Evolutionary conservation across 331 rosid genomes (phyloP).

Genomic region (Erythrophleum ivorense): DNA sequence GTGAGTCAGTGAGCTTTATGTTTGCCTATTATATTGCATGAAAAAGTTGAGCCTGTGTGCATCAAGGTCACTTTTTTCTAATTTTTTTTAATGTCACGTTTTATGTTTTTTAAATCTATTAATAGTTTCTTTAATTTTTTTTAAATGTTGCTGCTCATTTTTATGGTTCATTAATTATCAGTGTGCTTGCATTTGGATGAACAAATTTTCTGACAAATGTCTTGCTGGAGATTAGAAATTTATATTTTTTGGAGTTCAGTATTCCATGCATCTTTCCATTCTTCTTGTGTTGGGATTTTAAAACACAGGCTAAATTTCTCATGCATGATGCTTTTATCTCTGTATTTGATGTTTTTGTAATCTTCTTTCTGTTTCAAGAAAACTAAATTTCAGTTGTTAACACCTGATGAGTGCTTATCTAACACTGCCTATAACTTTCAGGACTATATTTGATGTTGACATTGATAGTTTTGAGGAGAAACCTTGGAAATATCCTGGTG

Average conservation of each 20-base stretch:
- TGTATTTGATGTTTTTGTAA: conserved; percentile 24
- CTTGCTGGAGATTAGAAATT: neutral
- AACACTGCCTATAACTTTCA: conserved; percentile 50
- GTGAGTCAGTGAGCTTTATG: neutral
- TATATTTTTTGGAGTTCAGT: neutral
- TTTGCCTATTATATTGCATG: neutral
- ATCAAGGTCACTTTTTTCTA: neutral
- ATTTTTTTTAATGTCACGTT: neutral
- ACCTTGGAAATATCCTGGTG: conserved; percentile 89
- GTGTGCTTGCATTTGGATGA: conserved; percentile 12
- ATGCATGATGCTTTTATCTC: conserved; percentile 35
- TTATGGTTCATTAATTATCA: neutral
- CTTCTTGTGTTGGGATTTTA: conserved; percentile 31
- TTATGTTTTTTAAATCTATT: neutral
- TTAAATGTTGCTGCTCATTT: conserved; percentile 2
- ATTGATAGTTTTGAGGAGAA: conserved; percentile 92
- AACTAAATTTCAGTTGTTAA: conserved; percentile 26
- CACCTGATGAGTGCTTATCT: conserved; percentile 20
- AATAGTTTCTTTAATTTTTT: neutral
- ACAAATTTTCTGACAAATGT: conserved; percentile 8
- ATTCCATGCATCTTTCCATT: conserved; percentile 17
- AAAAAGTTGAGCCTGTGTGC: neutral
- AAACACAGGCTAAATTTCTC: conserved; percentile 2
- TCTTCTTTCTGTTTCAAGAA: conserved; percentile 27
- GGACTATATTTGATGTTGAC: conserved; percentile 95